Conservation (phyloP, 768 basidiomycete genomes). For the Termitomyces sp. region DNA sequence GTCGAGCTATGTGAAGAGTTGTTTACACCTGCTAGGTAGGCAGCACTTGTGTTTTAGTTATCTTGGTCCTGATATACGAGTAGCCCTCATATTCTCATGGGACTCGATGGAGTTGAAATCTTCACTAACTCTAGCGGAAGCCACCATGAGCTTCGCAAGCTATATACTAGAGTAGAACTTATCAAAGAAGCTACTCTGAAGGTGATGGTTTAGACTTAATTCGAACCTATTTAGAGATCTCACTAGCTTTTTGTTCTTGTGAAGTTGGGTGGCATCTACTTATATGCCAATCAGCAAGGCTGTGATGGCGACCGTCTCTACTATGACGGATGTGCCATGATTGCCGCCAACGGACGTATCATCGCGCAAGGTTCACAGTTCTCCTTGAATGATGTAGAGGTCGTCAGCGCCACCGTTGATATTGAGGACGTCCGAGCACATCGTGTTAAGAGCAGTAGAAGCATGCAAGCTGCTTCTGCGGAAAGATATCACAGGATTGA, state of each 20-base stretch:
- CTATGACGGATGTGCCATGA: conserved; percentile 96
- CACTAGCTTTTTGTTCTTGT: neutral
- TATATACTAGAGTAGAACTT: conserved; percentile 84
- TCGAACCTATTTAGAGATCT: neutral
- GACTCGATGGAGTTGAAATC: conserved; percentile 96
- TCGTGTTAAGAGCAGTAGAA: conserved; percentile 75
- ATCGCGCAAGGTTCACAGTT: conserved; percentile 97
- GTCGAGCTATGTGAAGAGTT: conserved; percentile 97
- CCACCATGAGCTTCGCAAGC: conserved; percentile 97
- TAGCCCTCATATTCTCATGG: conserved; percentile 98
- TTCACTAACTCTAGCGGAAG: conserved; percentile 98
- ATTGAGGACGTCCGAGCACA: conserved; percentile 95
- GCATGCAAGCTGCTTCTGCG: conserved; percentile 80
- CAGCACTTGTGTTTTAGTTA: conserved; percentile 17
- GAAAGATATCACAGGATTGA: conserved; percentile 80
- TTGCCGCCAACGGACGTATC: conserved; percentile 89
- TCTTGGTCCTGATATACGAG: neutral
- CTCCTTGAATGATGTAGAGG: conserved; percentile 93
- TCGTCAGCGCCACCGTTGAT: conserved; percentile 92
- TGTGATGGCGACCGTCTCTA: conserved; percentile 98
- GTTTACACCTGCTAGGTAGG: conserved; percentile 94
- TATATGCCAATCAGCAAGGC: conserved; percentile 98
- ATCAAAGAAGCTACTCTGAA: conserved; percentile 97
- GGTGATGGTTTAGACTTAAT: conserved; percentile 32
- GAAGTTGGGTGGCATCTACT: conserved; percentile 92